Evolutionary conservation across 2,329 filamentous ascomycete genomes (phyloP).

Genomic region (Phaeosphaeria sp.): DNA sequence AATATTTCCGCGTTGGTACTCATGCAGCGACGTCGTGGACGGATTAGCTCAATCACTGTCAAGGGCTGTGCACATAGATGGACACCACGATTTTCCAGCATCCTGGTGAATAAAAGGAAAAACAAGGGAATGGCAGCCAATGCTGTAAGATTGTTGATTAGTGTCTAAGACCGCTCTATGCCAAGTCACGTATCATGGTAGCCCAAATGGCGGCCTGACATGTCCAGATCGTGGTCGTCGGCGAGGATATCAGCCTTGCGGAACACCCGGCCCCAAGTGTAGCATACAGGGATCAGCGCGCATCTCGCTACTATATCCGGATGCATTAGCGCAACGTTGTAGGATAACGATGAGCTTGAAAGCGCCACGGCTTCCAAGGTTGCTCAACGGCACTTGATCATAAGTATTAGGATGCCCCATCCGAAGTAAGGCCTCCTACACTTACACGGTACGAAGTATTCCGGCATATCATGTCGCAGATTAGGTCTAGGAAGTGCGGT

Average conservation of each 20-base stretch:
- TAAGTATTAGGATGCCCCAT: background rate
- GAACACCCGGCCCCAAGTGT: background rate
- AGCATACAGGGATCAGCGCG: background rate
- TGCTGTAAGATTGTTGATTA: too few species aligned
- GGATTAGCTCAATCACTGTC: background rate
- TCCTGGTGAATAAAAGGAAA: too few species aligned
- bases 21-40: background rate
- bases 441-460: background rate
- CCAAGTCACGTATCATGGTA: too few species aligned
- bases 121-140: too few species aligned
- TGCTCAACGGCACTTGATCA: background rate
- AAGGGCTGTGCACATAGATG: too few species aligned
- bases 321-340: background rate
- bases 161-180: too few species aligned
- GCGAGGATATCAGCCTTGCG: background rate
- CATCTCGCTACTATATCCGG: background rate
- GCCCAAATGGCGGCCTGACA: background rate
- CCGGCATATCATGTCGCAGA: background rate
- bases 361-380: background rate
- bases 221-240: background rate
- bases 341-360: background rate
- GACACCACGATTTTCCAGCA: too few species aligned
- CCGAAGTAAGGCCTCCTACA: background rate
- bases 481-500: background rate
- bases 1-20: background rate